Percentiles rank a stretch among this genome's conserved stretches.
These are phyloP conservation scores for Vachellia pachyceras DNA, from an alignment of 306 rosid species.

Conservation along the genomic window DNA sequence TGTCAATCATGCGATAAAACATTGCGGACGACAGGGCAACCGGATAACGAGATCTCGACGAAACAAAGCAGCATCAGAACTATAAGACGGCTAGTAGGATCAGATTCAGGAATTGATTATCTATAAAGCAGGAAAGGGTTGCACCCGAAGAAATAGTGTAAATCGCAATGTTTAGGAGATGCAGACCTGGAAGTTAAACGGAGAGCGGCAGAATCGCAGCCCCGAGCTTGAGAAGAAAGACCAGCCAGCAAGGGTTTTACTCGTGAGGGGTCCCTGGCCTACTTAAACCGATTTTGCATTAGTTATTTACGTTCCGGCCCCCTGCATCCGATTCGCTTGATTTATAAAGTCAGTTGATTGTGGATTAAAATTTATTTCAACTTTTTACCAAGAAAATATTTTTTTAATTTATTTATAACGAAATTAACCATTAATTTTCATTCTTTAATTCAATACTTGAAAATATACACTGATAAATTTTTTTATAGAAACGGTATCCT, in stretches of 20 bases:
- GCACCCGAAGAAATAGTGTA: neutral
- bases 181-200: constrained; percentile 1
- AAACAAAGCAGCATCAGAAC: neutral
- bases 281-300: neutral
- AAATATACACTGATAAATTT: too few relatives aligned
- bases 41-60: neutral
- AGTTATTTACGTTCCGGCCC: neutral
- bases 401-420: too few relatives aligned
- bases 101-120: neutral
- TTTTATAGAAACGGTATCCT: too few relatives aligned
- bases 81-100: neutral
- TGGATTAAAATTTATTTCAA: too few relatives aligned
- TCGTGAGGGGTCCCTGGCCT: neutral
- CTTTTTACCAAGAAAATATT: too few relatives aligned
- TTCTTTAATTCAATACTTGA: too few relatives aligned
- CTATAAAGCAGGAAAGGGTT: neutral
- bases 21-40: neutral
- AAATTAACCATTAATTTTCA: too few relatives aligned
- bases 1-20: neutral
- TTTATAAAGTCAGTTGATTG: too few relatives aligned
- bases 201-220: neutral
- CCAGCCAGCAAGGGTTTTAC: neutral
- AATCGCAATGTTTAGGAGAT: neutral
- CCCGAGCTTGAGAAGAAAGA: neutral
- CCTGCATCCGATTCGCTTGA: neutral